phyloP scores from a whole-genome alignment of 306 rosid genomes.

The Prinsepia uniflora region DNA sequence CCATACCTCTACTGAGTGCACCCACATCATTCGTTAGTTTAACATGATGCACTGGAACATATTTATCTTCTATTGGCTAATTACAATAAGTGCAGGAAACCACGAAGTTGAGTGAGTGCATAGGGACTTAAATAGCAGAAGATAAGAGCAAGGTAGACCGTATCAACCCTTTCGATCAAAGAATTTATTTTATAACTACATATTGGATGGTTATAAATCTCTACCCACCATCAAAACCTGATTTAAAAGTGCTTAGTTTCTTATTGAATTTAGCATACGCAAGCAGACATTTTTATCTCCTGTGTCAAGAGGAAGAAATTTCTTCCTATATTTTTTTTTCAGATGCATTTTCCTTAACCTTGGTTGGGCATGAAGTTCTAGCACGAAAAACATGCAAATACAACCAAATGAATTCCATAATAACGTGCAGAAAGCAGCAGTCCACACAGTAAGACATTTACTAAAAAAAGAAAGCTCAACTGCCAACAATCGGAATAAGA shows the following conservation, averaged over 20 bases:
- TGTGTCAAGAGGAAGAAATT: slow-evolving; percentile 2
- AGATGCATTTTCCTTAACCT: no score
- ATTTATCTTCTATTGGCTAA: no score
- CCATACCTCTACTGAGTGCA: no score
- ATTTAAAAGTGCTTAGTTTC: not conserved
- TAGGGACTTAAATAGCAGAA: not conserved
- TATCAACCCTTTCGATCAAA: not conserved
- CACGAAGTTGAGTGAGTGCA: not conserved
- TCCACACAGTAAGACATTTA: not conserved
- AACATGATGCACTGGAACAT: not conserved
- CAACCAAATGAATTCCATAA: no score
- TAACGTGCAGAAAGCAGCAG: not conserved
- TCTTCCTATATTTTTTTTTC: not conserved
- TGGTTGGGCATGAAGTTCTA: no score
- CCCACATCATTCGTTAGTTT: not conserved
- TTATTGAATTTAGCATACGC: not conserved
- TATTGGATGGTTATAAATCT: no score
- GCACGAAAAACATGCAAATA: not conserved
- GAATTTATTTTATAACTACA: not conserved
- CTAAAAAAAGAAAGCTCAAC: no score
- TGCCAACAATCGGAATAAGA: no score
- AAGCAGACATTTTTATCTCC: not conserved
- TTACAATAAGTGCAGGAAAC: not conserved
- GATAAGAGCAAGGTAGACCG: not conserved
- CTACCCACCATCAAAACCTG: not conserved